phyloP scores from a whole-genome alignment of 2,329 filamentous ascomycete genomes.

The Alternaria tenuissima region DNA sequence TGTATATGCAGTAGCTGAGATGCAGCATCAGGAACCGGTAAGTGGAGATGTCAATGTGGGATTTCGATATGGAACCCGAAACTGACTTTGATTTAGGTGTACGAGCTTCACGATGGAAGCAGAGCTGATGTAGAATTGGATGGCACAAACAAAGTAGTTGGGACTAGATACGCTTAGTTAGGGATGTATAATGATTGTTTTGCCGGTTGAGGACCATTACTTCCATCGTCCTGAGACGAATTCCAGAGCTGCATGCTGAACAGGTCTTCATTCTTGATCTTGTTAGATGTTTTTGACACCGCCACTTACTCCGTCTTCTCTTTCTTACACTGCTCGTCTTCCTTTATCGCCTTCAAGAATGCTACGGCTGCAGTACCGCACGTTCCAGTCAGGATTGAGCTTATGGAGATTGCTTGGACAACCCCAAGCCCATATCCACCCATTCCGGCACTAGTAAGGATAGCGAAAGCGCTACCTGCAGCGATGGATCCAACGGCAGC shows the following conservation, averaged over 20 bases:
- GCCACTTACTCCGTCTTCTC: not conserved
- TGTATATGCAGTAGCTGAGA: not conserved
- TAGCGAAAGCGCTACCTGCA: not conserved
- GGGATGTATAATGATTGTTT: not conserved
- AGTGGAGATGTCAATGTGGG: not conserved
- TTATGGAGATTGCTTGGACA: not conserved
- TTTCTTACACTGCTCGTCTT: not conserved
- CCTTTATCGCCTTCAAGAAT: not conserved
- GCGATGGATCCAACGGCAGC: not conserved
- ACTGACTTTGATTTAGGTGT: not conserved
- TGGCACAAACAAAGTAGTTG: not conserved
- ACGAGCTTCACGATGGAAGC: not conserved
- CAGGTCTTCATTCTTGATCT: not conserved
- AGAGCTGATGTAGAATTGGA: not conserved
- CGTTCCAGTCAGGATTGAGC: not conserved
- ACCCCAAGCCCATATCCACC: not conserved
- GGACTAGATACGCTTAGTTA: not conserved
- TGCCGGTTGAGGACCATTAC: not conserved
- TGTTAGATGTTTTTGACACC: not conserved
- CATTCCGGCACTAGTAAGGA: not conserved
- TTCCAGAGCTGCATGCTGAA: not conserved
- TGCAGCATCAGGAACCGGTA: constrained; percentile 3
- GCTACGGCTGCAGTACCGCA: not conserved
- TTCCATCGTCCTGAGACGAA: not conserved
- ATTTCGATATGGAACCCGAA: not conserved